phyloP scores from a whole-genome alignment of 73 alveolate genomes.

The Blepharisma japonicum region DNA sequence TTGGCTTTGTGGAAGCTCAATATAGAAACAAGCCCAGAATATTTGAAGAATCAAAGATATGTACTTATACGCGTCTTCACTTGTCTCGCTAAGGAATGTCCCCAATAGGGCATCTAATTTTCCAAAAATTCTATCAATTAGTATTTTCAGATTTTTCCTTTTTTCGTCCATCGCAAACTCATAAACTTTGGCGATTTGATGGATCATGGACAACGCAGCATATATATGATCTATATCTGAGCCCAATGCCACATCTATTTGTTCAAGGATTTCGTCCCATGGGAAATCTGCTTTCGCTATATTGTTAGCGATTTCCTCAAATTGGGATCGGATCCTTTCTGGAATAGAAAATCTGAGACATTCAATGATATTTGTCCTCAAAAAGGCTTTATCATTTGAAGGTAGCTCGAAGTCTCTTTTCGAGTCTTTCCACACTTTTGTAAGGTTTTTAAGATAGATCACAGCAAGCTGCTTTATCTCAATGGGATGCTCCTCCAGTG shows the following conservation, averaged over 20 bases:
- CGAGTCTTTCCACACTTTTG: conserved; percentile 19
- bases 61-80: too few species aligned
- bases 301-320: conserved; percentile 13
- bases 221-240: background rate
- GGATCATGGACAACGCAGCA: conserved; percentile 22
- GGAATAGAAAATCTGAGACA: conserved; percentile 16
- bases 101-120: conserved; percentile 35
- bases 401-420: background rate
- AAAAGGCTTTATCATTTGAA: background rate
- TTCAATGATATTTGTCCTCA: background rate
- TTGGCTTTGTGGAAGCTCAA: too few species aligned
- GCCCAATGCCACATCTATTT: background rate
- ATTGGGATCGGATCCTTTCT: conserved; percentile 11
- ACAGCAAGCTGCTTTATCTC: background rate
- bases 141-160: conserved; percentile 47
- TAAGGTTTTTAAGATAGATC: conserved; percentile 3
- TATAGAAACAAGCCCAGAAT: too few species aligned
- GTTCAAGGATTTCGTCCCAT: conserved; percentile 9
- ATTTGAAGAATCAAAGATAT: too few species aligned
- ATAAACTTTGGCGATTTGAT: conserved; percentile 31
- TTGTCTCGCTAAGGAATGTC: background rate
- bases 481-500: background rate
- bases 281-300: conserved; percentile 9
- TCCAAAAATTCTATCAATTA: conserved; percentile 38
- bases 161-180: conserved; percentile 56